A percentile compares a stretch with the other conserved stretches of the same genome.
Evolutionary conservation across 768 basidiomycete genomes (phyloP).

Genomic region (Collybia nuda): DNA sequence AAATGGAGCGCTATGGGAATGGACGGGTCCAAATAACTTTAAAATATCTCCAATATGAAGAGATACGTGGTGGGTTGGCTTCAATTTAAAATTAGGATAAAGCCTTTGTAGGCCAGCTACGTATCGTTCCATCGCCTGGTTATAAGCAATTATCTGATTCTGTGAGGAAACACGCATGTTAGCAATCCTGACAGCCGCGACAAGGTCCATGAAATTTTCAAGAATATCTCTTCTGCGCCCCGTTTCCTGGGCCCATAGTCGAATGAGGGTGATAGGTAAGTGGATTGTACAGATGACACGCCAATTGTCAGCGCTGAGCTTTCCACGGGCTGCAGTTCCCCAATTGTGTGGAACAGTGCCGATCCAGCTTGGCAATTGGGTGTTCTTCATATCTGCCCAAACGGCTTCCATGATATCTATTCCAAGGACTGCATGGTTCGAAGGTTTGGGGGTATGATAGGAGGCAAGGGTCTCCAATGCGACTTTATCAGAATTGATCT

Average conservation of each 20-base stretch:
- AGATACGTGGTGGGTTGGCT: neutral
- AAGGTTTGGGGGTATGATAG: neutral
- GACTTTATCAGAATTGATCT: constrained; percentile 2
- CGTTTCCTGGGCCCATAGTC: constrained; percentile 27
- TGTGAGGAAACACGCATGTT: constrained; percentile 12
- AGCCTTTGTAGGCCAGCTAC: neutral
- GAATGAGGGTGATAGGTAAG: constrained; percentile 30
- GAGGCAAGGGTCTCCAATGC: neutral
- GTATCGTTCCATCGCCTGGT: neutral
- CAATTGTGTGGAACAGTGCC: constrained; percentile 15
- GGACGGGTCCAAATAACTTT: constrained; percentile 2
- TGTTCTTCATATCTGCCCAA: constrained; percentile 22
- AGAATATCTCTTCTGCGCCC: constrained; percentile 14
- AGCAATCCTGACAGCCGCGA: constrained; percentile 19
- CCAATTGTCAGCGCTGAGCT: constrained; percentile 35
- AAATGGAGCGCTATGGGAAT: constrained; percentile 14
- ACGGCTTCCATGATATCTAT: constrained; percentile 24
- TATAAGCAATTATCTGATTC: neutral
- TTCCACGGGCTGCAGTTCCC: constrained; percentile 23
- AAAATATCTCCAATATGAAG: neutral
- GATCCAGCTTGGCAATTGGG: constrained; percentile 23
- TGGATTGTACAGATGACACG: constrained; percentile 27
- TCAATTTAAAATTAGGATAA: neutral
- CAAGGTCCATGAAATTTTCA: constrained; percentile 29
- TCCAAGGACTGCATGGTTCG: constrained; percentile 21